phyloP scores from a whole-genome alignment of 768 basidiomycete genomes.

The Mycena alexandri region DNA sequence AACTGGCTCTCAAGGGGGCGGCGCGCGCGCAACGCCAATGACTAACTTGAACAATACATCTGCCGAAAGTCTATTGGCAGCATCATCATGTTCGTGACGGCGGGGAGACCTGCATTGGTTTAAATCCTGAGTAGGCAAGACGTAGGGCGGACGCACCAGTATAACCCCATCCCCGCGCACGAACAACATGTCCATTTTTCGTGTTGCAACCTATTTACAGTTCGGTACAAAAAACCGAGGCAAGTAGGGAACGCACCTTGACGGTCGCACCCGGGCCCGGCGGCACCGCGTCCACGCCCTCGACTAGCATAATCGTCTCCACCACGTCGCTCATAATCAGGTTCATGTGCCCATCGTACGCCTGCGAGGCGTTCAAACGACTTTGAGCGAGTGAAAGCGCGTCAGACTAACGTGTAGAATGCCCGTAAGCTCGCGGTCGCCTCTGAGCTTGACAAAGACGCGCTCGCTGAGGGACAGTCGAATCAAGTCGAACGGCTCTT shows the following conservation, averaged over 20 bases:
- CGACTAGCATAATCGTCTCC: conserved; percentile 97
- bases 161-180: conserved; percentile 98
- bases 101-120: conserved; percentile 74
- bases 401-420: conserved; percentile 83
- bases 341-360: conserved; percentile 99
- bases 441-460: conserved; percentile 96
- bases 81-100: conserved; percentile 72
- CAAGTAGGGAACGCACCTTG: too few relatives aligned
- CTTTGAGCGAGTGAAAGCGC: too few relatives aligned
- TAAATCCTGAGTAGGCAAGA: conserved; percentile 25
- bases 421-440: conserved; percentile 92
- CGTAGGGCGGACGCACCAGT: conserved; percentile 66
- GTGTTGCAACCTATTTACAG: conserved; percentile 95
- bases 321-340: conserved; percentile 97
- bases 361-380: too few relatives aligned
- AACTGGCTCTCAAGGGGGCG: background rate
- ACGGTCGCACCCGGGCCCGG: conserved; percentile 69
- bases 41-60: conserved; percentile 35
- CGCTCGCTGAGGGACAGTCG: conserved; percentile 96
- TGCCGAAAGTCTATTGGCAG: conserved; percentile 52
- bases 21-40: too few relatives aligned
- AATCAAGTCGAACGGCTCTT: conserved; percentile 98
- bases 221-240: too few relatives aligned
- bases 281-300: conserved; percentile 75
- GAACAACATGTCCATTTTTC: conserved; percentile 98